phyloP scores from a whole-genome alignment of 2,329 filamentous ascomycete species.

The Neofusicoccum laricinum region DNA sequence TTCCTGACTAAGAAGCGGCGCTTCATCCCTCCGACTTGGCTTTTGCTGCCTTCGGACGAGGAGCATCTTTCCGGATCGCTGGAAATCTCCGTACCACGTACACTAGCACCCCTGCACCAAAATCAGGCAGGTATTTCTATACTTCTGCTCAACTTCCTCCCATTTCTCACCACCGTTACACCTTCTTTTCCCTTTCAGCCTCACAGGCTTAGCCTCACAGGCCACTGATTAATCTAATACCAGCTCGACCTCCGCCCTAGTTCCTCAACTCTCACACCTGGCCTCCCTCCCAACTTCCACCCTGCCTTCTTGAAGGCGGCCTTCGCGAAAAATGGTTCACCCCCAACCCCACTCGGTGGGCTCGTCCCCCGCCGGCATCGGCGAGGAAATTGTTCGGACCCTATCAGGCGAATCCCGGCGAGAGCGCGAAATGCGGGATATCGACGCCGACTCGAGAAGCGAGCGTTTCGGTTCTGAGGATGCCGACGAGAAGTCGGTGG shows the following conservation, averaged over 20 bases:
- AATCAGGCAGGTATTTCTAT: not conserved
- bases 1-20: not conserved
- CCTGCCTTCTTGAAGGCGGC: not conserved
- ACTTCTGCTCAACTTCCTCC: not conserved
- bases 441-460: slow-evolving; percentile 8
- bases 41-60: not conserved
- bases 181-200: not conserved
- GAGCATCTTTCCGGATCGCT: not conserved
- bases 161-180: not conserved
- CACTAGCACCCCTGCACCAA: not conserved
- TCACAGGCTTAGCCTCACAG: not conserved
- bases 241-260: not conserved
- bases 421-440: not conserved
- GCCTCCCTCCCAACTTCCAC: not conserved
- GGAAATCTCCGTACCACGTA: not conserved
- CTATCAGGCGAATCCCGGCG: not conserved
- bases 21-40: not conserved
- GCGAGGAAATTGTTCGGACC: slow-evolving; percentile 8
- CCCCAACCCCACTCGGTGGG: not conserved
- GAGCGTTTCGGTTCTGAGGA: slow-evolving; percentile 8
- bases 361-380: slow-evolving; percentile 1
- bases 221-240: not conserved
- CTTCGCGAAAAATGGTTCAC: not conserved
- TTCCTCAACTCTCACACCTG: not conserved
- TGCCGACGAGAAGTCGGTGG: slow-evolving; percentile 1